Percentiles rank a stretch among this genome's conserved stretches.
These are phyloP conservation scores for Nannochloropsis granulata DNA, from an alignment of 108 stramenopile species.

Conservation along the genomic window DNA sequence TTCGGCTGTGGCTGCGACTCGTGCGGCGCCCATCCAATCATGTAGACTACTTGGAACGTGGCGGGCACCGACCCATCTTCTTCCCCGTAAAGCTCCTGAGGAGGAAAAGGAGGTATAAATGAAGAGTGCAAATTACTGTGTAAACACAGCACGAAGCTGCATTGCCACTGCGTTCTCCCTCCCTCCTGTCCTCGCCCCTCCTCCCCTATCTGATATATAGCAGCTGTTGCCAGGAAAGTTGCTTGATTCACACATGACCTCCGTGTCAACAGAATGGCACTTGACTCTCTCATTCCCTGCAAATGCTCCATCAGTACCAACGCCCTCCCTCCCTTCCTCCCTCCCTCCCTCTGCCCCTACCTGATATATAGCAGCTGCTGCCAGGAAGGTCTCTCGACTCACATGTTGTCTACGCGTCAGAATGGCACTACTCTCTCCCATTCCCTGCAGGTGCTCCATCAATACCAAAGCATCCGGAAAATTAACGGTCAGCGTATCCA, in stretches of 20 bases:
- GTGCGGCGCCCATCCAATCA: constrained; percentile 94
- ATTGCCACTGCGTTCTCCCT: no score
- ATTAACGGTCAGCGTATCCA: constrained; percentile 66
- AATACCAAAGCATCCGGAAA: constrained; percentile 67
- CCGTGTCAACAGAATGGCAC: constrained; percentile 38
- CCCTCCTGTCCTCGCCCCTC: not conserved
- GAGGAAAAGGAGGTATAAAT: not conserved
- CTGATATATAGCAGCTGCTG: constrained; percentile 71
- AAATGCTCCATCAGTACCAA: constrained; percentile 67
- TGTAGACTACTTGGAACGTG: constrained; percentile 54
- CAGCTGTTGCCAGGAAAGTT: constrained; percentile 67
- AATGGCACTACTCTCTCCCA: constrained; percentile 80
- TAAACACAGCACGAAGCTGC: not conserved
- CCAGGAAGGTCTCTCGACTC: constrained; percentile 63
- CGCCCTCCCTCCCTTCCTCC: no score
- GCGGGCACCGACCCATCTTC: constrained; percentile 37
- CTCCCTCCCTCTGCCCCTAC: not conserved
- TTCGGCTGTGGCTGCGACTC: constrained; percentile 69
- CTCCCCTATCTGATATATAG: constrained; percentile 54
- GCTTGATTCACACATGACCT: constrained; percentile 35
- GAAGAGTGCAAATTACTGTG: not conserved
- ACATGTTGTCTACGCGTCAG: constrained; percentile 8
- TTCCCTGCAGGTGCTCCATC: constrained; percentile 87
- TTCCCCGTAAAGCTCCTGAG: constrained; percentile 47
- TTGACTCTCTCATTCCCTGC: constrained; percentile 79